These are phyloP conservation scores for Bathelium albidoporum DNA, from an alignment of 495 filamentous ascomycete genomes.

Conservation along the genomic window DNA sequence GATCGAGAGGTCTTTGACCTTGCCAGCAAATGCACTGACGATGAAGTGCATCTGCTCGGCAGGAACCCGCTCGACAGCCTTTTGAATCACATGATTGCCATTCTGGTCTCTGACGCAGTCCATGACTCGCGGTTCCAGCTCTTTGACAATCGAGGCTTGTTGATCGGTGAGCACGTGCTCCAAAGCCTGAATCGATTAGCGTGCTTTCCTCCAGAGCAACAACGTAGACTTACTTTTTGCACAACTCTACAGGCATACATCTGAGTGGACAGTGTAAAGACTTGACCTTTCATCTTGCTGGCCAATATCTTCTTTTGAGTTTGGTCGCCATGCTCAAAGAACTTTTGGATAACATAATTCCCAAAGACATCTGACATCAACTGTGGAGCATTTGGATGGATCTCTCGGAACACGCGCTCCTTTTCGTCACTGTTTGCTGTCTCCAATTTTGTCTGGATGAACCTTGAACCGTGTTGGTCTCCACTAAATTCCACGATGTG, in stretches of 20 bases:
- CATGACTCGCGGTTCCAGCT: conserved; percentile 69
- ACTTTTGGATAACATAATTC: conserved; percentile 97
- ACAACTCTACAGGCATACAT: conserved; percentile 97
- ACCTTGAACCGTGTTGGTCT: conserved; percentile 89
- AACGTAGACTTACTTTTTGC: conserved; percentile 56
- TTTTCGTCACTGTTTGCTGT: conserved; percentile 96
- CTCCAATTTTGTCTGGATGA: conserved; percentile 92
- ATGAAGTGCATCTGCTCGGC: conserved; percentile 77
- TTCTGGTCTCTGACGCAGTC: conserved; percentile 82
- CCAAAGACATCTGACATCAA: conserved; percentile 96
- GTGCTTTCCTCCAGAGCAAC: conserved; percentile 5
- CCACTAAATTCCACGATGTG: conserved; percentile 92
- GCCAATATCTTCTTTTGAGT: conserved; percentile 82
- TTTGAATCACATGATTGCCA: conserved; percentile 95
- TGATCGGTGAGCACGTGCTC: conserved; percentile 88
- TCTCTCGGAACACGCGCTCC: conserved; percentile 82
- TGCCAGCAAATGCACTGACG: conserved; percentile 70
- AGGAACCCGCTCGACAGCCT: conserved; percentile 81
- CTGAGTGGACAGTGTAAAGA: conserved; percentile 67
- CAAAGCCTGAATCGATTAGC: conserved; percentile 52
- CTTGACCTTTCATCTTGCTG: conserved; percentile 73
- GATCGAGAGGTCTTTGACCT: conserved; percentile 65
- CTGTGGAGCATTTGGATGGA: conserved; percentile 69
- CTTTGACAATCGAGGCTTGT: conserved; percentile 72
- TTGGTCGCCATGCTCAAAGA: conserved; percentile 95